Evolutionary conservation across 2,329 filamentous ascomycete species (phyloP).

Genomic region (Paraconiothyrium brasiliense): DNA sequence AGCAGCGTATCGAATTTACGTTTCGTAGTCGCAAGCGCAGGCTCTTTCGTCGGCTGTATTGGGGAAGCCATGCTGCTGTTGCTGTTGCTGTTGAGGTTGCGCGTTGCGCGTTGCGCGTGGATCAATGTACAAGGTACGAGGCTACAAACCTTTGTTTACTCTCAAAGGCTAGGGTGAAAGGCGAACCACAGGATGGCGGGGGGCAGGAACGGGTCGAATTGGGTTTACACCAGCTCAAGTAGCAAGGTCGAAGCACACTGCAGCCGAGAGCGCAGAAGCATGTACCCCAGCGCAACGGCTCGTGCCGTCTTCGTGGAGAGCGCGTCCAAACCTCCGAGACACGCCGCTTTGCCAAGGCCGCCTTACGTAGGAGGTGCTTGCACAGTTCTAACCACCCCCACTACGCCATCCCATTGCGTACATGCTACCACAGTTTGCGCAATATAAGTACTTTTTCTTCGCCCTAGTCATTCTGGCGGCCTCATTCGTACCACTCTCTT

Average conservation of each 20-base stretch:
- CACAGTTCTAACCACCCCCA: slow-evolving; percentile 14
- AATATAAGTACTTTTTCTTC: slow-evolving; percentile 43
- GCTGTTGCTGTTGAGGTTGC: neutral
- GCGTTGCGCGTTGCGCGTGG: neutral
- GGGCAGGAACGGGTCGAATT: neutral
- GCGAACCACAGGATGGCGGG: neutral
- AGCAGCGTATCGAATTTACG: slow-evolving; percentile 82
- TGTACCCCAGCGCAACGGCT: slow-evolving; percentile 1
- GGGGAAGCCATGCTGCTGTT: slow-evolving; percentile 23
- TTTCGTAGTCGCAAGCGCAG: slow-evolving; percentile 78
- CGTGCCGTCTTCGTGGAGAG: slow-evolving; percentile 10
- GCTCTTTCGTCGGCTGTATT: slow-evolving; percentile 33
- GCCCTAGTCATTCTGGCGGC: slow-evolving; percentile 45
- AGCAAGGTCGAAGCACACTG: neutral
- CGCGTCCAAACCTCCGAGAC: slow-evolving; percentile 12
- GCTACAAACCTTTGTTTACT: slow-evolving; percentile 35
- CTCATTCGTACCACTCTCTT: slow-evolving; percentile 37
- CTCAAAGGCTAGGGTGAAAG: neutral
- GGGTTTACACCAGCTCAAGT: neutral
- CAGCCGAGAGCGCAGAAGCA: neutral
- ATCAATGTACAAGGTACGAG: neutral
- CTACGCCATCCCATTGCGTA: slow-evolving; percentile 31
- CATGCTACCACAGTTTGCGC: slow-evolving; percentile 36
- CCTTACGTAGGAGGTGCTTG: slow-evolving; percentile 8
- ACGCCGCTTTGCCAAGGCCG: slow-evolving; percentile 16